A percentile compares a stretch with the other conserved stretches of the same genome.
Evolutionary conservation across 148 eudicot genomes (phyloP).

Genomic region (Pouteria glomerata): DNA sequence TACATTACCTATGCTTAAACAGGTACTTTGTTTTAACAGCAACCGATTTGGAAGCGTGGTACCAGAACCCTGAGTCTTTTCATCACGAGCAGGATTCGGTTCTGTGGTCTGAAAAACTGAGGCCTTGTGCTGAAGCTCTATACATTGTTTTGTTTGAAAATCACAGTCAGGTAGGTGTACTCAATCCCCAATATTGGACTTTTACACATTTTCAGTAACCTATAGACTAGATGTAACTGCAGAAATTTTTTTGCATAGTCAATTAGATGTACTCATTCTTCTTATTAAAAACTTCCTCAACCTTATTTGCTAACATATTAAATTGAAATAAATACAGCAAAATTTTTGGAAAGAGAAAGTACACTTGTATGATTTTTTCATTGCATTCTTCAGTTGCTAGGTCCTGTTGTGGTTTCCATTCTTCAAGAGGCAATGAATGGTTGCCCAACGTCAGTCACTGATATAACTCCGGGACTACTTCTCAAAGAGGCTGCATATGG

Average conservation of each 20-base stretch:
- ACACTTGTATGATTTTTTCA: background rate
- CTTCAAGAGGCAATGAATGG: constrained; percentile 97
- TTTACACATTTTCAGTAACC: constrained; percentile 1
- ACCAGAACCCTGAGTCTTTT: constrained; percentile 81
- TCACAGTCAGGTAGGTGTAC: constrained; percentile 80
- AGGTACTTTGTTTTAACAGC: constrained; percentile 94
- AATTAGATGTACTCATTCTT: too few relatives aligned
- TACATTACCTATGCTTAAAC: constrained; percentile 24
- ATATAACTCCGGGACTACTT: constrained; percentile 78
- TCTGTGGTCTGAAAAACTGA: constrained; percentile 89
- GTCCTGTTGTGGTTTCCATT: constrained; percentile 94
- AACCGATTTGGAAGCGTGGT: constrained; percentile 92
- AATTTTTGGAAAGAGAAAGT: background rate
- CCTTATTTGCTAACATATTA: too few relatives aligned
- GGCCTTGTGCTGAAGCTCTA: constrained; percentile 99
- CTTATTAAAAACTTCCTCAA: too few relatives aligned
- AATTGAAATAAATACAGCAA: constrained; percentile 15
- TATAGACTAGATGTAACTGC: constrained; percentile 15
- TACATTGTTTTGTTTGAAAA: constrained; percentile 92
- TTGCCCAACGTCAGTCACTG: constrained; percentile 76
- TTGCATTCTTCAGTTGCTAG: constrained; percentile 62
- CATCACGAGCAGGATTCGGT: constrained; percentile 98
- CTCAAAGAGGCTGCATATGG: constrained; percentile 99
- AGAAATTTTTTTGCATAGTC: background rate
- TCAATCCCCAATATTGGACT: background rate